Percentiles rank a stretch among this genome's conserved stretches.
phyloP scores from a whole-genome alignment of 2,329 filamentous ascomycete species.

The Zymoseptoria tritici region DNA sequence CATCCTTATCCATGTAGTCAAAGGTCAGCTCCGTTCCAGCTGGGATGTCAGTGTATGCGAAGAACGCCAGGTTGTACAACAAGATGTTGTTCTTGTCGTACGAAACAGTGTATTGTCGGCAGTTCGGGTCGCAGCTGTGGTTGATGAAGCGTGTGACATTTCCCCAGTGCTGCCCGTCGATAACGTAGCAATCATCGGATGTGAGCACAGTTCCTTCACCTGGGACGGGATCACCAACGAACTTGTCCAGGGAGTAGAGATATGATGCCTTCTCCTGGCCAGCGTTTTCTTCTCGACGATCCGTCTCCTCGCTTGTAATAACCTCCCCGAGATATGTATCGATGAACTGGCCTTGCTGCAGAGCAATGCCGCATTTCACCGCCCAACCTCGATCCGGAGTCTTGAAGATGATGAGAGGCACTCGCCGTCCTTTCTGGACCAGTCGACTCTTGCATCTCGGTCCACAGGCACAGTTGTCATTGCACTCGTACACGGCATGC shows the following conservation, averaged over 20 bases:
- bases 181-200: slow-evolving; percentile 36
- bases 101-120: slow-evolving; percentile 70
- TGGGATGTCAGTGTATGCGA: slow-evolving; percentile 60
- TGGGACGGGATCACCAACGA: slow-evolving; percentile 32
- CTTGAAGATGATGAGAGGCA: slow-evolving; percentile 70
- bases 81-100: slow-evolving; percentile 68
- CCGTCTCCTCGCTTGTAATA: slow-evolving; percentile 51
- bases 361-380: slow-evolving; percentile 11
- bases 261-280: slow-evolving; percentile 61
- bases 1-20: slow-evolving; percentile 65
- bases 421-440: slow-evolving; percentile 63
- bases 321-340: slow-evolving; percentile 66
- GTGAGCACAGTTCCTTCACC: slow-evolving; percentile 45
- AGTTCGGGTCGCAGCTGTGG: slow-evolving; percentile 71
- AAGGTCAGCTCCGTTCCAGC: slow-evolving; percentile 67
- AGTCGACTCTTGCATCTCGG: slow-evolving; percentile 63
- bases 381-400: slow-evolving; percentile 72
- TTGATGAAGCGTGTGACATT: slow-evolving; percentile 63
- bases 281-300: slow-evolving; percentile 19
- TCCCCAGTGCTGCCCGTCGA: slow-evolving; percentile 50
- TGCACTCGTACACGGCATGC: slow-evolving; percentile 69
- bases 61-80: slow-evolving; percentile 70
- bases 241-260: slow-evolving; percentile 76
- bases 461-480: slow-evolving; percentile 60
- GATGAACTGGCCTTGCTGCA: slow-evolving; percentile 61